Evolutionary conservation across 148 eudicot species (phyloP).

Genomic region (Salicornia ramosissima): DNA sequence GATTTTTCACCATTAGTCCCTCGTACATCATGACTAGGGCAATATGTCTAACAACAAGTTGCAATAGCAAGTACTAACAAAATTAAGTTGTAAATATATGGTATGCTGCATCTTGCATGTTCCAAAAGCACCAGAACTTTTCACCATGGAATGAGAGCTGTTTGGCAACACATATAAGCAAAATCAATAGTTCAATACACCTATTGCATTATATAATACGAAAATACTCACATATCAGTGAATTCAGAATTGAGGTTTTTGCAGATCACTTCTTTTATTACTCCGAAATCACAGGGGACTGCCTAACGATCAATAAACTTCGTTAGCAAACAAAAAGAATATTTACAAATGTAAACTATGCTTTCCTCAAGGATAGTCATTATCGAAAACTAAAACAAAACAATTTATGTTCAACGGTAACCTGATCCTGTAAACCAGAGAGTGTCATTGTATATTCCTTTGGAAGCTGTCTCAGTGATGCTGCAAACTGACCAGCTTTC

Average conservation of each 20-base stretch:
- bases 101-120: background rate
- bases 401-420: slow-evolving; percentile 17
- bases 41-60: too few species aligned
- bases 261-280: slow-evolving; percentile 62
- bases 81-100: background rate
- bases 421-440: slow-evolving; percentile 89
- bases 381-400: too few species aligned
- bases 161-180: background rate
- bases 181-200: background rate
- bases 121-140: background rate
- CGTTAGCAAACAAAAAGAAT: slow-evolving; percentile 20
- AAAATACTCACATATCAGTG: slow-evolving; percentile 62
- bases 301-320: slow-evolving; percentile 46
- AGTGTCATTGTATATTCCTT: slow-evolving; percentile 71
- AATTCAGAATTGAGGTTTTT: slow-evolving; percentile 55
- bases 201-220: background rate
- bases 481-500: slow-evolving; percentile 96
- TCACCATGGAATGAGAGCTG: background rate
- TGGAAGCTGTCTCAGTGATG: slow-evolving; percentile 80
- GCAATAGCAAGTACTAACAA: background rate
- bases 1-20: too few species aligned
- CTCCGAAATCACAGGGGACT: slow-evolving; percentile 61
- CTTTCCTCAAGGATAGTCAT: slow-evolving; percentile 5
- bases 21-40: too few species aligned
- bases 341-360: background rate